Evolutionary conservation across 1,284 basidiomycete genomes (phyloP), one percentile per base, ranked within the genome.

Genomic region (Schizophyllum commune): DNA sequence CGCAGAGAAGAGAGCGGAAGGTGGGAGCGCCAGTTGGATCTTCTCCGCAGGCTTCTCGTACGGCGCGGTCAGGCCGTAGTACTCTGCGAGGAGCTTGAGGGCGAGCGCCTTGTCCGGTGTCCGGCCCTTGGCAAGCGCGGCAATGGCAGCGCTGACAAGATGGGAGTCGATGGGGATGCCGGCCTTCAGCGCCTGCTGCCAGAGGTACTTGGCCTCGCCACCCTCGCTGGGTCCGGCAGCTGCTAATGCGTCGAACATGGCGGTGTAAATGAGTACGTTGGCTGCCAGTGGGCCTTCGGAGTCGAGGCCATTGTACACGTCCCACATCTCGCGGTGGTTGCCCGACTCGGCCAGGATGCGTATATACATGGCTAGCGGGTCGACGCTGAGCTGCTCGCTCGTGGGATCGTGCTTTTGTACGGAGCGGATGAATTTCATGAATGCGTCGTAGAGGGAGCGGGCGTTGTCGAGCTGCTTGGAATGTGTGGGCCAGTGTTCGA

Each of bases 291-390:
- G 80, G 5, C 86, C 88, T 4, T 81, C 76, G 11, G 77, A 67
- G 60, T 85, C 83, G 68, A 91, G 72, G 17, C 77, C 75, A 66
- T 88, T 83, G 72, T 84, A 91, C 57, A 90, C 81, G 64, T 91
- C 89, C 63, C 89, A 88, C 20, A 89, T 79, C 63, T 81, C 80
- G 65, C 88, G 83, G 64, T 84, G 80, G 8, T 79, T 70, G 15
- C 79, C 79, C 4, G 81, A 78, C 32, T 78, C 78, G 53, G 82
- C 83, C 5, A 92, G 79, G 52, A 90, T 79, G 60, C 75, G 79
- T 58, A 92, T 80, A 68, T 91, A 92, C 56, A 75, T 69, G 32
- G 79, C 78, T 47, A 86, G 70, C 9, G 86, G 82, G 19, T 73
- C 65, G 2, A 77, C 66, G 13, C 72, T 74, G 54, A 85, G 73